Evolutionary conservation across 179 eudicot species (phyloP).

Genomic region (Actinidia polygama): DNA sequence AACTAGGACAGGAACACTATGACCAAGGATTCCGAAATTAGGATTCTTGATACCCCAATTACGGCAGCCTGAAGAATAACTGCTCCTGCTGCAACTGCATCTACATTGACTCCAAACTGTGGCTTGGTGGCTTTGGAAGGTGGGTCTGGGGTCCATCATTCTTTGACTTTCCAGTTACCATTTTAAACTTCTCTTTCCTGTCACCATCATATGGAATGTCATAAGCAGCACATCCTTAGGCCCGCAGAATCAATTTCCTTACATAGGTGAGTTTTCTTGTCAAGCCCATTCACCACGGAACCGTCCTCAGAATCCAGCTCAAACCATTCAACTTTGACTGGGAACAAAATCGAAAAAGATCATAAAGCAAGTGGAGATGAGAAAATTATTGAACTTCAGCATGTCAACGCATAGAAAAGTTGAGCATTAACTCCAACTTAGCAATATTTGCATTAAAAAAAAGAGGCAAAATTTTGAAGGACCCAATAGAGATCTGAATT

Average conservation of each 20-base stretch:
- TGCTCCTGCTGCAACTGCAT: slow-evolving; percentile 82
- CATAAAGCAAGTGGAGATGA: neutral
- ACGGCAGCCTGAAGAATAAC: slow-evolving; percentile 98
- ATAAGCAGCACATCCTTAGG: slow-evolving; percentile 36
- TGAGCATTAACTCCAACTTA: too few species aligned
- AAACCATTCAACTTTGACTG: slow-evolving; percentile 68
- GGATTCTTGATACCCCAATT: slow-evolving; percentile 77
- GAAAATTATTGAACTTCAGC: too few species aligned
- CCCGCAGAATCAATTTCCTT: slow-evolving; percentile 38
- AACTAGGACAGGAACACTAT: too few species aligned
- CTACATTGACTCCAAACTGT: slow-evolving; percentile 49
- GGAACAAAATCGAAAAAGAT: slow-evolving; percentile 14
- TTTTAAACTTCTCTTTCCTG: slow-evolving; percentile 88
- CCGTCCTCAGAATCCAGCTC: too few species aligned
- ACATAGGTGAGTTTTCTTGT: slow-evolving; percentile 36
- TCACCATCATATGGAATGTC: slow-evolving; percentile 66
- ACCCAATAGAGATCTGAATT: too few species aligned
- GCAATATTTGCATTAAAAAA: too few species aligned
- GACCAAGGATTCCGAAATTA: slow-evolving; percentile 48
- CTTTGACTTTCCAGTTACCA: slow-evolving; percentile 80
- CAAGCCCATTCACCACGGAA: slow-evolving; percentile 32
- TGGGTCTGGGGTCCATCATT: slow-evolving; percentile 67
- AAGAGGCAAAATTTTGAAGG: too few species aligned
- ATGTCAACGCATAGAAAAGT: neutral
- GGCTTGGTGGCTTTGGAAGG: slow-evolving; percentile 50